phyloP scores from a whole-genome alignment of 2,329 filamentous ascomycete species.

The Alternaria sp. region DNA sequence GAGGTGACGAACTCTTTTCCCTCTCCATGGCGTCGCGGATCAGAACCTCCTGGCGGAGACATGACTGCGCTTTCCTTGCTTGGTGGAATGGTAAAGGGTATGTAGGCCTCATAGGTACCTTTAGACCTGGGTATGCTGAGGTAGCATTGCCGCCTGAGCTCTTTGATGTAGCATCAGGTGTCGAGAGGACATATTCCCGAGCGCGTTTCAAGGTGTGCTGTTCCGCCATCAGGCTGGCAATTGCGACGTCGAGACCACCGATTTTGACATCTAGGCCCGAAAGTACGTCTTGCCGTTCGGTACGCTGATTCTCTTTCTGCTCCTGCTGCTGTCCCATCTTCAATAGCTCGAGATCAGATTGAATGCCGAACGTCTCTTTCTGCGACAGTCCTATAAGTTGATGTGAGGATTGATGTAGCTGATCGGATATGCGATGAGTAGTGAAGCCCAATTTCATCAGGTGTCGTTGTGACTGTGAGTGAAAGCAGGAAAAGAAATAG shows the following conservation, averaged over 20 bases:
- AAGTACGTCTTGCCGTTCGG: neutral
- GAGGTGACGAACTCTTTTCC: neutral
- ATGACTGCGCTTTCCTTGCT: neutral
- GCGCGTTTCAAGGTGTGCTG: neutral
- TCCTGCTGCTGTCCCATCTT: neutral
- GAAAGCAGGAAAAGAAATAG: neutral
- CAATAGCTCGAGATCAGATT: fast-evolving
- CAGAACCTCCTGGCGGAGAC: neutral
- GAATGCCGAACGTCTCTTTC: fast-evolving
- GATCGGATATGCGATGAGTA: neutral
- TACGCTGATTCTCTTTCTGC: fast-evolving
- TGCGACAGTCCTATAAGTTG: neutral
- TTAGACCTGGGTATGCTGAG: fast-evolving
- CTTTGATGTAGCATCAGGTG: fast-evolving
- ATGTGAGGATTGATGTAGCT: fast-evolving
- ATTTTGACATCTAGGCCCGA: neutral
- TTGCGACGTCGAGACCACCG: neutral
- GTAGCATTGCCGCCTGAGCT: fast-evolving
- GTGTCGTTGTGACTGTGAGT: fast-evolving
- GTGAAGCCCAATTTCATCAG: fast-evolving
- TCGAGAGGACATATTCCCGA: fast-evolving
- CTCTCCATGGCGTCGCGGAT: neutral
- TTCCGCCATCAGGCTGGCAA: neutral
- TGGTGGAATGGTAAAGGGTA: neutral
- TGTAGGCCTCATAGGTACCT: neutral